Base-by-base conservation (phyloP, 768 basidiomycete genomes). In the Tulasnella sp. region DNA sequence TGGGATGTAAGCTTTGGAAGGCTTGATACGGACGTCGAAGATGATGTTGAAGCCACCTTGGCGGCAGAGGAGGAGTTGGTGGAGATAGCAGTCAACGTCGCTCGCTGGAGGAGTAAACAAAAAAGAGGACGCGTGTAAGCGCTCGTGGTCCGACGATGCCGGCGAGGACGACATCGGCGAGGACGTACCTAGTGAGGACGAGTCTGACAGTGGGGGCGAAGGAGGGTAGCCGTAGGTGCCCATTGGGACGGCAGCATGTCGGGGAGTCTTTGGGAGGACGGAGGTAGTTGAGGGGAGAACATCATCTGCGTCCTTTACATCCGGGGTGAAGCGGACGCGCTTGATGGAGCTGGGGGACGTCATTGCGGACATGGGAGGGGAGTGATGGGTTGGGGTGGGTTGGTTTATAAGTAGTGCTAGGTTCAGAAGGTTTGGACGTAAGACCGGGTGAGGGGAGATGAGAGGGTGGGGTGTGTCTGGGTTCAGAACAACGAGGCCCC, bases 231-330 rank as follows among this genome's bases (percentile, higher is more conserved):
- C 75, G 75, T 75, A 36, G 39, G 75, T 44, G 75, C 52, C 75
- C 40, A 56, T 75, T 39, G 75, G 75, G 24, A 68, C 58, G 18
- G 56, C 18, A 38, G 62, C 75, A 58, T 48, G 75, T 24, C 46
- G 40, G 27, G 75, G 46, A 6, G 75, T 58, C 40, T 48, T 77
- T 62, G 76, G 52, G 76, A 40, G 48, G 7, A 68, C 62, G 34
- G 62, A 39, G 24, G 75, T 34, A 38, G 76, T 19, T 44, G 34
- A 77, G 36, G 75, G 36, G n/a, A 18, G 14, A 58, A 77, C 39
- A 58, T 77, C 76, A 58, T 77, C 76, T 34, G 76, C 48, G 58
- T 58, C 76, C 76, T 77, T 77, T 58, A 77, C 76, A 52, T 77
- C 73, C 46, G 71, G 78, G 40, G 42, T 48, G 78, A 79, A 79